phyloP scores from a whole-genome alignment of 805 yeast species.

The Barnettozyma sucrosica region DNA sequence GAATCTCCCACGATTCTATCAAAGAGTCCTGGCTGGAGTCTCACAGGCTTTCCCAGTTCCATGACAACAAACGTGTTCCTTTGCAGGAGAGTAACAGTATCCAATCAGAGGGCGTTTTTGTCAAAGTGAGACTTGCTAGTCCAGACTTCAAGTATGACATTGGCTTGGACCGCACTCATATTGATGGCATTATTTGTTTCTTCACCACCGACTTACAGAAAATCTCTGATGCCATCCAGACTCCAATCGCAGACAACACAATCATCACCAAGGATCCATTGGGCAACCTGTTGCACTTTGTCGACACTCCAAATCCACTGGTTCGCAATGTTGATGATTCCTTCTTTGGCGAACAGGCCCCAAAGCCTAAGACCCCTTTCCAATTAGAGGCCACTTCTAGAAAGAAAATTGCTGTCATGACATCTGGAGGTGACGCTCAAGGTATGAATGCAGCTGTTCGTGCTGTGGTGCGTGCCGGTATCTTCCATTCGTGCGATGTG shows the following conservation, averaged over 20 bases:
- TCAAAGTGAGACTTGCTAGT: constrained; percentile 38
- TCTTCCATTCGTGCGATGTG: constrained; percentile 81
- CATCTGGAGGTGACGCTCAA: constrained; percentile 98
- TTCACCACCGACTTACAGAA: constrained; percentile 35
- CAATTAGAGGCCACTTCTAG: constrained; percentile 8
- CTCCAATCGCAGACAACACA: constrained; percentile 13
- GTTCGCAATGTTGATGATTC: constrained; percentile 7
- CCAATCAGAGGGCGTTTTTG: constrained; percentile 40
- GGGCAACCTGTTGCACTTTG: constrained; percentile 44
- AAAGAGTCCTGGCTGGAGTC: constrained; percentile 70
- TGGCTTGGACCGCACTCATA: constrained; percentile 28
- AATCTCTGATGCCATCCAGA: constrained; percentile 20
- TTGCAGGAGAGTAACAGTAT: constrained; percentile 36
- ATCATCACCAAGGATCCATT: constrained; percentile 51
- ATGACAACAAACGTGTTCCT: constrained; percentile 53
- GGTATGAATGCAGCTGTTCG: constrained; percentile 98
- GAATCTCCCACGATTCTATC: constrained; percentile 60
- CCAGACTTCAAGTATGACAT: constrained; percentile 14
- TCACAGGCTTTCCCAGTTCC: constrained; percentile 55
- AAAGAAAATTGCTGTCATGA: constrained; percentile 84
- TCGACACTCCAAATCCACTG: constrained; percentile 23
- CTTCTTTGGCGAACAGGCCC: constrained; percentile 15
- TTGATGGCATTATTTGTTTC: constrained; percentile 34
- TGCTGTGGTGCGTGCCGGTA: constrained; percentile 91
- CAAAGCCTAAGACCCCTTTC: constrained; percentile 1